Percentiles rank a stretch among this genome's conserved stretches.
Conservation (phyloP, 2,329 filamentous ascomycete species). For the Phyllosticta capitalensis region DNA sequence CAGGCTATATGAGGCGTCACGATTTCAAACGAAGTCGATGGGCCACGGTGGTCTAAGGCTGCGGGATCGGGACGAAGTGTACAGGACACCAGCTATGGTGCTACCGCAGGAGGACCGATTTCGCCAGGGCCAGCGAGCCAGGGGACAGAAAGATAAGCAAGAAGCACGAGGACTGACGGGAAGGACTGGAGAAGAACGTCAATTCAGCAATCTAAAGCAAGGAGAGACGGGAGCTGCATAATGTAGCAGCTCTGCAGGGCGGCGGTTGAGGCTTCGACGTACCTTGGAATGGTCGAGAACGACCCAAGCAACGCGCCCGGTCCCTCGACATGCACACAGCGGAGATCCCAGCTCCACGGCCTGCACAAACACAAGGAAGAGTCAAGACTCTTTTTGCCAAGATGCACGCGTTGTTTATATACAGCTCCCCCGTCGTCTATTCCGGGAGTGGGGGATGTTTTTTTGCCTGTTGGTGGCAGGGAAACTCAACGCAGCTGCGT, state of each 20-base stretch:
- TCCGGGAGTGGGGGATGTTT: background rate
- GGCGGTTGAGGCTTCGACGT: constrained; percentile 5
- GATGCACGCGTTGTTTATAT: background rate
- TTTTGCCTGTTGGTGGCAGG: background rate
- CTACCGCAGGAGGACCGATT: background rate
- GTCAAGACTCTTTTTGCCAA: background rate
- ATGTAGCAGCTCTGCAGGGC: background rate
- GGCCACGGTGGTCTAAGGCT: background rate
- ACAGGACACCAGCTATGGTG: too few relatives aligned
- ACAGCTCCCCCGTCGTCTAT: background rate
- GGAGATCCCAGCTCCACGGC: background rate
- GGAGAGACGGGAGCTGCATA: too few relatives aligned
- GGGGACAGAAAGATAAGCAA: background rate
- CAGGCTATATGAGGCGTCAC: background rate
- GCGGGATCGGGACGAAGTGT: too few relatives aligned
- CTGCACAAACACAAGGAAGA: background rate
- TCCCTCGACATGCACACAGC: background rate
- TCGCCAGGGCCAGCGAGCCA: background rate
- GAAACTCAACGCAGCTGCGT: background rate
- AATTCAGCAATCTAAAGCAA: background rate
- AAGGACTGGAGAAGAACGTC: background rate
- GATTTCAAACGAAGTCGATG: background rate
- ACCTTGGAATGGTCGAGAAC: constrained; percentile 10
- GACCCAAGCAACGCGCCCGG: background rate
- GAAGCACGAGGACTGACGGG: background rate